Evolutionary conservation across 768 basidiomycete genomes (phyloP), one percentile per base, ranked within the genome.

Genomic region (Rossbeevera mucosa): DNA sequence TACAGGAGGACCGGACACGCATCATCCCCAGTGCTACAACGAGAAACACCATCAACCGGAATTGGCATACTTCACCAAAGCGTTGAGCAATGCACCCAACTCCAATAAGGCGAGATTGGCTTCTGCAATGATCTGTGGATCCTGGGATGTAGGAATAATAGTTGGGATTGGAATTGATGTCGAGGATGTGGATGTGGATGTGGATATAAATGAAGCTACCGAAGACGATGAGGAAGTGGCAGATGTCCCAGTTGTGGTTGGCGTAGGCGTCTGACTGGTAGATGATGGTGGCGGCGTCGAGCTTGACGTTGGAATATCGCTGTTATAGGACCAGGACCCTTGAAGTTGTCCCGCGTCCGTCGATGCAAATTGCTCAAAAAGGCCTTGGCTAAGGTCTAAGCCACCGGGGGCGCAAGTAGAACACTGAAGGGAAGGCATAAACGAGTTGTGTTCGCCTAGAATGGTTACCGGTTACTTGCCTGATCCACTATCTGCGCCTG

Each of bases 351-450:
- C 79, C 5, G 57, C 48, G 14, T 41, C 47, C 12, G 64, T 44
- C 20, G 65, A 54, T 1, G 66, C 77, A 50, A 80, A 74, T 58
- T 61, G 64, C 3, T 62, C 4, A 59, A 80, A 81, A n/a, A 83
- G 72, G 14, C 70, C 71, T 1, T 63, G 56, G 7, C 74, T 76
- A 18, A 80, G 57, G 60, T 82, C 81, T 18, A 83, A 71, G 40
- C 71, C 75, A 31, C 71, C 72, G 3, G 31, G 44, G 0, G 61
- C 48, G 64, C 80, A 80, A 5, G 63, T 64, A 21, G 54, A 54
- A 59, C 78, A 79, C 77, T 77, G 26, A 3, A 7, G 9, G 43
- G 8, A 38, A 26, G n/a, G 24, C 18, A 49, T 36, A 26, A 47
- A 21, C 48, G 33, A 53, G 21, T 46, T 8, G 16, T 38, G 29